Evolutionary conservation across 2,329 filamentous ascomycete genomes (phyloP).

Genomic region (Colletotrichum tropicicola): DNA sequence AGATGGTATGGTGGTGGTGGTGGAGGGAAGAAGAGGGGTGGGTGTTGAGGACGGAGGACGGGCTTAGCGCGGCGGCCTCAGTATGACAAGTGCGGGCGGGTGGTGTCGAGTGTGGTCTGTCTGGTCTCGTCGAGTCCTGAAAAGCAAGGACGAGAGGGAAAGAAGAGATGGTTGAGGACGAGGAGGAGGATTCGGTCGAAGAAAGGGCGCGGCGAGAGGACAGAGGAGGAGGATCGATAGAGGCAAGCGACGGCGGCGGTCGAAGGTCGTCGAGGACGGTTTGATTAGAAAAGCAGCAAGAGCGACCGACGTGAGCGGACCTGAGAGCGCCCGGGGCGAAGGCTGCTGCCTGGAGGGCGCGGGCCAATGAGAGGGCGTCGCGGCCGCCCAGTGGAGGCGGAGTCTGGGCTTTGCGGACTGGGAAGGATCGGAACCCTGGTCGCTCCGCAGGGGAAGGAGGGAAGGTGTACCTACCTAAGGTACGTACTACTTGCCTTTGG

Average conservation of each 20-base stretch:
- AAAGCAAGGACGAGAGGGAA: conserved; percentile 2
- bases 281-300: conserved; percentile 31
- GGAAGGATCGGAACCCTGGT: conserved; percentile 24
- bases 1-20: not conserved
- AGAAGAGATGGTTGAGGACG: conserved; percentile 25
- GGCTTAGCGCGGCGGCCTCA: conserved; percentile 23
- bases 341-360: conserved; percentile 43
- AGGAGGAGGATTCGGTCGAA: conserved; percentile 31
- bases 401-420: conserved; percentile 28
- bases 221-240: conserved; percentile 16
- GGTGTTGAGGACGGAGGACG: not conserved
- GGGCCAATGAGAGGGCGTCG: conserved; percentile 33
- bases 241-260: conserved; percentile 4
- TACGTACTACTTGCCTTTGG: no score
- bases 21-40: not conserved
- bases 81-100: conserved; percentile 8
- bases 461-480: not conserved
- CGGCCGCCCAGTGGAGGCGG: conserved; percentile 37
- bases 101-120: no score
- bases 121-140: conserved; percentile 25
- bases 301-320: conserved; percentile 16
- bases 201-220: conserved; percentile 4
- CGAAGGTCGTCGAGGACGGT: conserved; percentile 13
- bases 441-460: not conserved
- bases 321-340: conserved; percentile 34